Percentiles rank a stretch among this genome's conserved stretches.
These are phyloP conservation scores for Phytophthora fragariaefolia DNA, from an alignment of 352 stramenopile genomes.

Conservation along the genomic window DNA sequence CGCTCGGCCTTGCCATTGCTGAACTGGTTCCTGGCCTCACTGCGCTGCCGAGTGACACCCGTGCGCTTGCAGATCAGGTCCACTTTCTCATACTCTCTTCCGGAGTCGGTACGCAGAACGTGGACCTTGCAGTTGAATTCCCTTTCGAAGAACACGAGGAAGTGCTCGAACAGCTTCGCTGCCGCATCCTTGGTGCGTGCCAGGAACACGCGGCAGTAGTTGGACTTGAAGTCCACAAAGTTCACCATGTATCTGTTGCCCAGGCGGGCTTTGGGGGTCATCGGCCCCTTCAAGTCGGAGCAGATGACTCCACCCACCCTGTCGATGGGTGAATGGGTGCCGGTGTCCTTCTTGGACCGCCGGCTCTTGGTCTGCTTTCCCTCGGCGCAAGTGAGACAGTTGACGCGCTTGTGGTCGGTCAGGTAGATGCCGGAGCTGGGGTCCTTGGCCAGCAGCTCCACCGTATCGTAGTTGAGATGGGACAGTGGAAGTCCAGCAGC, in stretches of 20 bases:
- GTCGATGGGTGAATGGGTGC: neutral
- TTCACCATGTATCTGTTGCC: constrained; percentile 24
- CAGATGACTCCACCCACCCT: constrained; percentile 5
- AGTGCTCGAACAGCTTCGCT: constrained; percentile 15
- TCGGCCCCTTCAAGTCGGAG: too few species aligned
- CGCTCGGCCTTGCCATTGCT: constrained; percentile 40
- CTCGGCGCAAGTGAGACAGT: too few species aligned
- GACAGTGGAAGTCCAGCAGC: too few species aligned
- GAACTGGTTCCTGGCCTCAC: neutral
- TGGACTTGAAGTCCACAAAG: constrained; percentile 14
- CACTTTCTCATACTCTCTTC: too few species aligned
- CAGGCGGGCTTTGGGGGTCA: too few species aligned
- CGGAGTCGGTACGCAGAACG: too few species aligned
- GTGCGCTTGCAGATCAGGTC: too few species aligned
- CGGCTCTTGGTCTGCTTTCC: constrained; percentile 1
- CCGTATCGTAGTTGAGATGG: too few species aligned
- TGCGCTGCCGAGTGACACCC: neutral
- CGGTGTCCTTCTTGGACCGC: neutral
- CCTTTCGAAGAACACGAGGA: constrained; percentile 17
- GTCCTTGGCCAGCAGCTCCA: too few species aligned
- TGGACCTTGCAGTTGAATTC: too few species aligned
- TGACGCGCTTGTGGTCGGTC: too few species aligned
- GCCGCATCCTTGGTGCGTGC: constrained; percentile 13
- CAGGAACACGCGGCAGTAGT: constrained; percentile 25
- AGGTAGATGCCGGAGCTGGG: too few species aligned